Evolutionary conservation across 2,329 filamentous ascomycete species (phyloP).

Genomic region (Cytospora piceicola): DNA sequence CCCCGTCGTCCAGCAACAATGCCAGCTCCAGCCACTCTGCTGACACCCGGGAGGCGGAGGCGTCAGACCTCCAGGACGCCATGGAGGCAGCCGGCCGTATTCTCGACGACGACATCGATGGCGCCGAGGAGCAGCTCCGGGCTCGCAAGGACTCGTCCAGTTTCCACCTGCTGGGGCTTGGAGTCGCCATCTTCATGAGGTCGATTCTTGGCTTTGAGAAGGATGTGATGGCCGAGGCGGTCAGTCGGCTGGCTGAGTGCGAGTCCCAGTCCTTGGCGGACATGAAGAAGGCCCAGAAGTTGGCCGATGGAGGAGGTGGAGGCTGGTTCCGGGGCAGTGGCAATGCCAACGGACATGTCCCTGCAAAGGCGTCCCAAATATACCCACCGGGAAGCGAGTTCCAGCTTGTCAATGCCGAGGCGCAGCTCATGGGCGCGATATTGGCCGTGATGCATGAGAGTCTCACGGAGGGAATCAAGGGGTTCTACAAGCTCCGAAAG

Average conservation of each 20-base stretch:
- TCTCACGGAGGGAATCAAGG: conserved; percentile 85
- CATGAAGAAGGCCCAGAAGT: conserved; percentile 73
- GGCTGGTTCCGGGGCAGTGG: conserved; percentile 35
- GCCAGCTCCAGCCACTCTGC: conserved; percentile 27
- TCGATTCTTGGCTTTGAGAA: conserved; percentile 92
- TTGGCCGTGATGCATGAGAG: conserved; percentile 91
- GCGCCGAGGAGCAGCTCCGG: conserved; percentile 75
- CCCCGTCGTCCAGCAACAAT: conserved; percentile 20
- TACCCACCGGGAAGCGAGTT: conserved; percentile 89
- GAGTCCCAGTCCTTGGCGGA: conserved; percentile 78
- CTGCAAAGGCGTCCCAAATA: conserved; percentile 50
- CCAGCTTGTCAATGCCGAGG: conserved; percentile 79
- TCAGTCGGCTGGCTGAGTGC: conserved; percentile 70
- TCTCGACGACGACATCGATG: conserved; percentile 88
- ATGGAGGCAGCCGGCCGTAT: conserved; percentile 71
- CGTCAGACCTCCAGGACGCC: conserved; percentile 61
- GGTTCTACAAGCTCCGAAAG: conserved; percentile 90
- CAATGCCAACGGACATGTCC: conserved; percentile 39
- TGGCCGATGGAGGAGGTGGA: conserved; percentile 43
- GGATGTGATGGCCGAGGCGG: conserved; percentile 84
- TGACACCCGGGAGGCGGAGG: conserved; percentile 44
- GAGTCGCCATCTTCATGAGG: conserved; percentile 81
- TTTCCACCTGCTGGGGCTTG: conserved; percentile 85
- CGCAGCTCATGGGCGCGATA: conserved; percentile 87
- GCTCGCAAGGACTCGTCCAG: conserved; percentile 75